Evolutionary conservation across 768 basidiomycete species (phyloP), one percentile per base, ranked within the genome.

Genomic region (Hysterangium stoloniferum): DNA sequence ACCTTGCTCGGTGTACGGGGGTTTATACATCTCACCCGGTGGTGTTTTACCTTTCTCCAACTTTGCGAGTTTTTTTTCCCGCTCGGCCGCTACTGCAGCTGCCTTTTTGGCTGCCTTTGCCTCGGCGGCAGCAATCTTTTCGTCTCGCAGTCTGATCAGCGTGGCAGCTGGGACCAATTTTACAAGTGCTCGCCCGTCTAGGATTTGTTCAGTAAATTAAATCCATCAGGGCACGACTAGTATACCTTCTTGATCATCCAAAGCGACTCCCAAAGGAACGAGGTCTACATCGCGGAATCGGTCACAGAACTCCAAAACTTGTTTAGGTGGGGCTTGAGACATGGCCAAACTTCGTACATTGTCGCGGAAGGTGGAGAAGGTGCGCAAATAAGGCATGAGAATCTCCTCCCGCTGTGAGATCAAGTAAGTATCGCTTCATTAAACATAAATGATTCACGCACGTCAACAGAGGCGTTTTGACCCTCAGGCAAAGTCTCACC

Each of bases 161-260:
- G 88, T 80, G 11, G 79, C 77, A 2, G 94, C 82, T 33, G 88
- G 71, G 22, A 94, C 88, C 36, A 98, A 73, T 66, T 98, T 98
- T 53, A 96, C 86, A 27, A 97, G 80, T 3, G 95, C 95, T 60
- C 82, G 83, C n/a, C 94, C 94, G 70, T 94, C 93, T 93, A 56
- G 17, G 15, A 6, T 9, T 12, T 15, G 28, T 4, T 52, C 27
- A 27, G 20, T 38, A 17, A 29, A 47, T 50, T 36, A 42, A 38
- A 52, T 17, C 17, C 20, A 29, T 34, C 44, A 31, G 7, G 8
- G 27, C 33, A 37, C 12, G 25, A 25, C 22, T 45, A 32, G 27
- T 29, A 64, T 55, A 83, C 92, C 92, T 73, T 94, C 91, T 69
- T 92, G 90, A 70, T 99, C 96, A 63, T 98, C 96, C 29, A 99